Conservation (phyloP, 257 asterid species). For the Scutellaria minor region DNA sequence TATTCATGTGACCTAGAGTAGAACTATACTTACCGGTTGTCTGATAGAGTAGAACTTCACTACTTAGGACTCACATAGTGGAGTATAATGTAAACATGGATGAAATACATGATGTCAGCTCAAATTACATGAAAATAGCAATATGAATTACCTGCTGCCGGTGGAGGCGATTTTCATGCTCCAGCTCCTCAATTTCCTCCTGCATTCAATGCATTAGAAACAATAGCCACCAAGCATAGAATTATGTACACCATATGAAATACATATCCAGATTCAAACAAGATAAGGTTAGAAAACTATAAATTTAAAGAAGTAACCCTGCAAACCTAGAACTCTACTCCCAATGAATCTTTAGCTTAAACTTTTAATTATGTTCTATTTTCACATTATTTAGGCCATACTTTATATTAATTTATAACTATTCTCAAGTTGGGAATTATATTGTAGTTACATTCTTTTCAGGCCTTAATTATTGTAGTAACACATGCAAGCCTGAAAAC, state of each 20-base stretch:
- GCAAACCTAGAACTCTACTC: conserved; percentile 16
- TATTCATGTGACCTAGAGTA: not conserved
- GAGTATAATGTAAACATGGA: not conserved
- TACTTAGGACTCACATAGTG: conserved; percentile 1
- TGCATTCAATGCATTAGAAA: conserved; percentile 43
- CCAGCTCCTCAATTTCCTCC: conserved; percentile 99
- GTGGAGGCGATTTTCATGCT: conserved; percentile 95
- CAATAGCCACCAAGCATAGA: conserved; percentile 11
- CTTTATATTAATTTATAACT: too few relatives aligned
- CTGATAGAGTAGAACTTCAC: not conserved
- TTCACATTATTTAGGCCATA: not conserved
- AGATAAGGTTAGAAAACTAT: conserved; percentile 9
- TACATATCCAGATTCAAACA: conserved; percentile 25
- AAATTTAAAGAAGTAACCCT: conserved; percentile 16
- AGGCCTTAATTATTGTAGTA: not conserved
- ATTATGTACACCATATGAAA: conserved; percentile 25
- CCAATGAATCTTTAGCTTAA: not conserved
- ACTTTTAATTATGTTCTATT: not conserved
- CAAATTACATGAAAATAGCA: conserved; percentile 30
- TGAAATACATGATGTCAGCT: conserved; percentile 16
- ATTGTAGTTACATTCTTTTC: not conserved
- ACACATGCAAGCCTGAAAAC: not conserved
- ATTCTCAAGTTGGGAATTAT: too few relatives aligned
- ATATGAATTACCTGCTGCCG: conserved; percentile 77
- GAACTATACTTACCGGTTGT: not conserved